Percentiles rank a stretch among this genome's conserved stretches.
Evolutionary conservation across 2,329 filamentous ascomycete species (phyloP).

Genomic region (Lachnellula cervina): DNA sequence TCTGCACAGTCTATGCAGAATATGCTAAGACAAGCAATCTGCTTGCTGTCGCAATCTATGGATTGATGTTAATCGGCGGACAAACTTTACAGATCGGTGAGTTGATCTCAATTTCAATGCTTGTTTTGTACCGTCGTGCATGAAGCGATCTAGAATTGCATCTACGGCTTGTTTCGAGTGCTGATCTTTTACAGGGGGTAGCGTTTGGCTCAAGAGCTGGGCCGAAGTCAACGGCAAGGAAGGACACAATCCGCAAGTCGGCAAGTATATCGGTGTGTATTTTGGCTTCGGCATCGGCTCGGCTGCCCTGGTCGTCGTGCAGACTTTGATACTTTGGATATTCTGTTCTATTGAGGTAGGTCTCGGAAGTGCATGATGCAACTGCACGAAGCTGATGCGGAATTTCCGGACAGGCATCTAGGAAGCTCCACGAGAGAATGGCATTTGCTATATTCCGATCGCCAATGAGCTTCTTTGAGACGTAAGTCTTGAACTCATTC

Average conservation of each 20-base stretch:
- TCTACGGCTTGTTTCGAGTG: neutral
- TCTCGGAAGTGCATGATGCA: slow-evolving; percentile 18
- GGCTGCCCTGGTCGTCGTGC: slow-evolving; percentile 77
- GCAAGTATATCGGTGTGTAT: slow-evolving; percentile 91
- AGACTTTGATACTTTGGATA: slow-evolving; percentile 96
- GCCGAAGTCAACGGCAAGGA: slow-evolving; percentile 68
- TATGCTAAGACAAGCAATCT: slow-evolving; percentile 95
- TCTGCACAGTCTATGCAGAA: slow-evolving; percentile 67
- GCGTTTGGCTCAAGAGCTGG: slow-evolving; percentile 93
- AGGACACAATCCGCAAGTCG: slow-evolving; percentile 68
- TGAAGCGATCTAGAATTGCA: neutral
- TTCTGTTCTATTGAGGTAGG: slow-evolving; percentile 96
- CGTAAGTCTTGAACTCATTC: slow-evolving; percentile 33
- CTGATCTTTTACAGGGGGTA: slow-evolving; percentile 53
- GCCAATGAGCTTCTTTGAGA: slow-evolving; percentile 98
- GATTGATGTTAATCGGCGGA: slow-evolving; percentile 69
- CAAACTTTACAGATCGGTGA: slow-evolving; percentile 77
- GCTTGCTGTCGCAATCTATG: slow-evolving; percentile 74
- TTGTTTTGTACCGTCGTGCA: neutral
- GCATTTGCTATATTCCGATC: slow-evolving; percentile 94
- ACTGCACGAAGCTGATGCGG: slow-evolving; percentile 20
- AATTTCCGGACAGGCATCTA: slow-evolving; percentile 59
- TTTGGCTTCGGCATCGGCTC: slow-evolving; percentile 90
- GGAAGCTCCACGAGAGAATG: slow-evolving; percentile 96
- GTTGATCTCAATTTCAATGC: slow-evolving; percentile 22